Percentiles rank a stretch among this genome's conserved stretches.
Evolutionary conservation across 345 rosid genomes (phyloP).

Genomic region (Bretschneidera sinensis): DNA sequence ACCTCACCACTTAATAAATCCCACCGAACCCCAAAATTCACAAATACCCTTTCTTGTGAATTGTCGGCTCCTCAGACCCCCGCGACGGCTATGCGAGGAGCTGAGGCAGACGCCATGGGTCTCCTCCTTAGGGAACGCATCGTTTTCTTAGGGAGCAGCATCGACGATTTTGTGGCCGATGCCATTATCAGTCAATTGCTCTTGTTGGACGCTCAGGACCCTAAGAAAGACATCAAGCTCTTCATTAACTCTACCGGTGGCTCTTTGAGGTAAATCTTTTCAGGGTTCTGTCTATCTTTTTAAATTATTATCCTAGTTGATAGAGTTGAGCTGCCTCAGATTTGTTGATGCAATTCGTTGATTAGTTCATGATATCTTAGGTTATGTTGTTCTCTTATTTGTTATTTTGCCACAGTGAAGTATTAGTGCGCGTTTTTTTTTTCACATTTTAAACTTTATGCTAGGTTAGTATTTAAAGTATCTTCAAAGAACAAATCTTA

Average conservation of each 20-base stretch:
- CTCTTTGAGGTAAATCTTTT: slow-evolving; percentile 59
- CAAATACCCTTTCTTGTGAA: slow-evolving; percentile 29
- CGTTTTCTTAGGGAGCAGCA: slow-evolving; percentile 65
- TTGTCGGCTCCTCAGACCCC: slow-evolving; percentile 50
- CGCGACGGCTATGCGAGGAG: slow-evolving; percentile 61
- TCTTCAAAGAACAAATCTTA: too few relatives aligned
- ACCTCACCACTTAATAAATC: slow-evolving; percentile 18
- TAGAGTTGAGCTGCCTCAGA: too few relatives aligned
- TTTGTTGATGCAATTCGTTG: too few relatives aligned
- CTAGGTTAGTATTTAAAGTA: too few relatives aligned
- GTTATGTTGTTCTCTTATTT: too few relatives aligned
- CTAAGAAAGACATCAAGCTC: slow-evolving; percentile 80
- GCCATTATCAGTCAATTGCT: slow-evolving; percentile 79
- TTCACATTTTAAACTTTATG: too few relatives aligned
- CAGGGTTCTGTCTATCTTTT: background rate
- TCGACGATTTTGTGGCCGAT: slow-evolving; percentile 87
- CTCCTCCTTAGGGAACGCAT: slow-evolving; percentile 80
- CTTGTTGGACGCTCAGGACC: slow-evolving; percentile 89
- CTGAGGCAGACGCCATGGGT: slow-evolving; percentile 81
- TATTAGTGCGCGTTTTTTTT: too few relatives aligned
- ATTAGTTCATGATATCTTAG: too few relatives aligned
- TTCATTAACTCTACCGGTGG: slow-evolving; percentile 86
- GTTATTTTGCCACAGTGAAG: too few relatives aligned
- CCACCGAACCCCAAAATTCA: slow-evolving; percentile 17
- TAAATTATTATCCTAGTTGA: too few relatives aligned